Base-by-base conservation (phyloP, 2,329 filamentous ascomycete species). In the Aspergillus hortae region DNA sequence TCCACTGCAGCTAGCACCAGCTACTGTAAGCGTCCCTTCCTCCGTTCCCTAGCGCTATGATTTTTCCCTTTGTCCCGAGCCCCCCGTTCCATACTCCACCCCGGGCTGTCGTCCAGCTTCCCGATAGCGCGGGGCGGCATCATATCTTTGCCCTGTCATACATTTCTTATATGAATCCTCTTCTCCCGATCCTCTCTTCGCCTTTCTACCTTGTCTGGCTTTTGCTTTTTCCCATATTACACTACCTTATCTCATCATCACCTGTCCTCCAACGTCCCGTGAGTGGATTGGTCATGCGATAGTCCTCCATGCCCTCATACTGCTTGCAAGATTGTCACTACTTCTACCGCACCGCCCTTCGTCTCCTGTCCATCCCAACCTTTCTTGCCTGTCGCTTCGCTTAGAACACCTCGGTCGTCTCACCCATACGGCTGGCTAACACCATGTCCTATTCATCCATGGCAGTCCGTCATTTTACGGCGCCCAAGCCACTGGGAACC, bases 291-390 rank as follows among this genome's bases (percentile, higher is more conserved):
- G 54, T 58, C 56, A 60, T 63, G 75, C 74, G 80, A 78, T 80
- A 77, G 61, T 54, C 45, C 45, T 61, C 67, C 61, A 95, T 95
- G 89, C 88, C 88, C 78, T 74, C 80, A 64, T 92, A 90, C 73
- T 95, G 79, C 73, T 78, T 89, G 52, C 87, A 94, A 80, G 88
- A 95, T 74, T 95, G 89, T 67, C 90, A 95, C 71, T 95, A 95
- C 76, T 95, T 95, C 76, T 94, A 89, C 78, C 89, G 89, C 79
- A 95, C 87, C 73, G 88, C 89, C 68, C 77, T 95, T 76, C 89
- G 89, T 79, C 86, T 91, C 68, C 78, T 95, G 63, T 92, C 88
- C 67, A 85, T 95, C 64, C 82, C 85, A 75, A 95, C 89, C 63
- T 82, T 77, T 66, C 83, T 95, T 72, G 90, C 87, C 60, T 86